Evolutionary conservation across 1,284 basidiomycete genomes (phyloP).

Genomic region (Sphaerobolus stellatus): DNA sequence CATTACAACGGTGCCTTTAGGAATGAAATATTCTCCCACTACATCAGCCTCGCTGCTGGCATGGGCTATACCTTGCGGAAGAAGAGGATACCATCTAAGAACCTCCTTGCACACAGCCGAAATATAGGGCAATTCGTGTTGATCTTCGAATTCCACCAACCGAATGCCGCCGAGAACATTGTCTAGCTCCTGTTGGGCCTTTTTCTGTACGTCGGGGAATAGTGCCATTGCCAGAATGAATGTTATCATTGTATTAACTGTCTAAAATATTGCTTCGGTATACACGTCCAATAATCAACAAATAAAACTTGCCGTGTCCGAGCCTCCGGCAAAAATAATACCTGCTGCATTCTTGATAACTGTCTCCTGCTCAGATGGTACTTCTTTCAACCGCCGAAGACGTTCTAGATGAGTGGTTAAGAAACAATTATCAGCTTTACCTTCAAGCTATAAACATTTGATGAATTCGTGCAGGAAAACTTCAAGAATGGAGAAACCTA

Average conservation of each 20-base stretch:
- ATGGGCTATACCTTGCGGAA: conserved; percentile 41
- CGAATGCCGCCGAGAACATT: conserved; percentile 11
- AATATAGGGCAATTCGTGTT: conserved; percentile 15
- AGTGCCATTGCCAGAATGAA: conserved; percentile 23
- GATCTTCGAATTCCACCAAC: conserved; percentile 14
- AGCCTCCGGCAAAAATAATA: conserved; percentile 8
- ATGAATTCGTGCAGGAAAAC: too few species aligned
- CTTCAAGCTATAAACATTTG: too few species aligned
- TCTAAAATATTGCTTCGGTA: too few species aligned
- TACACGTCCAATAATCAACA: too few species aligned
- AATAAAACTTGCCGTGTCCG: conserved; percentile 19
- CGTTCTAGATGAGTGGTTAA: conserved; percentile 2
- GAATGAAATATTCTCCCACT: conserved; percentile 43
- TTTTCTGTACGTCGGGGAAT: conserved; percentile 16
- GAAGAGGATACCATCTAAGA: conserved; percentile 7
- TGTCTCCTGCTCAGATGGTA: conserved; percentile 1
- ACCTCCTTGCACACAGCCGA: conserved; percentile 14
- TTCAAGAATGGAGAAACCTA: too few species aligned
- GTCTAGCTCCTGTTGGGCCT: conserved; percentile 18
- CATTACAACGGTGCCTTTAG: conserved; percentile 38
- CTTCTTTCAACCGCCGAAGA: background rate
- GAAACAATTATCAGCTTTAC: background rate
- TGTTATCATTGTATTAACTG: too few species aligned
- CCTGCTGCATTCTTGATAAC: conserved; percentile 3
- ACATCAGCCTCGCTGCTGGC: conserved; percentile 41